Percentiles rank a stretch among this genome's conserved stretches.
These are phyloP conservation scores for Paramyrothecium sp. DNA, from an alignment of 2,329 filamentous ascomycete species.

Conservation along the genomic window DNA sequence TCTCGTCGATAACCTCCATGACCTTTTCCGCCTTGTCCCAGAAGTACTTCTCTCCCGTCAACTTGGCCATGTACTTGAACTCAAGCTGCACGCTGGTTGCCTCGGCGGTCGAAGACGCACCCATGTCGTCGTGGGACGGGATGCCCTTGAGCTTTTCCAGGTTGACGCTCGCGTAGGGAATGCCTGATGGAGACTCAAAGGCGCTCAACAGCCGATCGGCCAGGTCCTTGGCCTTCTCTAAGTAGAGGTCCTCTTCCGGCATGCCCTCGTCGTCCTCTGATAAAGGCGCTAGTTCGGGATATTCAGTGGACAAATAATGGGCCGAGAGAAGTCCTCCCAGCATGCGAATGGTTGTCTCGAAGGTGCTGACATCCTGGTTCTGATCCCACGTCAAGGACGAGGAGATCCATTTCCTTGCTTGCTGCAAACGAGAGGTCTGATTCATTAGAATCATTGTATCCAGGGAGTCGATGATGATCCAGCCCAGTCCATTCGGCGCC, in stretches of 20 bases:
- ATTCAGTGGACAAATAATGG: slow-evolving; percentile 87
- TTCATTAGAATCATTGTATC: slow-evolving; percentile 99
- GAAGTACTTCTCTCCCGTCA: slow-evolving; percentile 89
- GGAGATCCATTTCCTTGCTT: slow-evolving; percentile 87
- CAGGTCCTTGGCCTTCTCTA: slow-evolving; percentile 93
- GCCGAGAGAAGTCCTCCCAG: slow-evolving; percentile 88
- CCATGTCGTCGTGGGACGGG: slow-evolving; percentile 77
- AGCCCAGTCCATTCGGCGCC: slow-evolving; percentile 85
- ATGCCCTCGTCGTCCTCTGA: slow-evolving; percentile 68
- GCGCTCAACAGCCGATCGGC: slow-evolving; percentile 84
- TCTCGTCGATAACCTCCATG: slow-evolving; percentile 86
- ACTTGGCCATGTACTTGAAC: slow-evolving; percentile 93
- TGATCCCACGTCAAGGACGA: slow-evolving; percentile 82
- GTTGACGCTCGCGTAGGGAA: slow-evolving; percentile 90
- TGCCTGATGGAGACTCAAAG: slow-evolving; percentile 81
- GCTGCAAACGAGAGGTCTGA: slow-evolving; percentile 76
- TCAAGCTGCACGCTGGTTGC: slow-evolving; percentile 90
- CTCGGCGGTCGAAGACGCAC: slow-evolving; percentile 92
- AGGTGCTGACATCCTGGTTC: slow-evolving; percentile 93
- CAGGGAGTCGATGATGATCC: slow-evolving; percentile 96
- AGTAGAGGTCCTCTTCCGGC: slow-evolving; percentile 83
- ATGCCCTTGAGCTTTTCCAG: slow-evolving; percentile 75
- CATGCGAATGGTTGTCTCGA: slow-evolving; percentile 98
- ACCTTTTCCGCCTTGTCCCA: slow-evolving; percentile 92
- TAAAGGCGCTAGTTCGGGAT: slow-evolving; percentile 75